phyloP scores from a whole-genome alignment of 2,329 filamentous ascomycete species.

The Fusarium marasasianum region DNA sequence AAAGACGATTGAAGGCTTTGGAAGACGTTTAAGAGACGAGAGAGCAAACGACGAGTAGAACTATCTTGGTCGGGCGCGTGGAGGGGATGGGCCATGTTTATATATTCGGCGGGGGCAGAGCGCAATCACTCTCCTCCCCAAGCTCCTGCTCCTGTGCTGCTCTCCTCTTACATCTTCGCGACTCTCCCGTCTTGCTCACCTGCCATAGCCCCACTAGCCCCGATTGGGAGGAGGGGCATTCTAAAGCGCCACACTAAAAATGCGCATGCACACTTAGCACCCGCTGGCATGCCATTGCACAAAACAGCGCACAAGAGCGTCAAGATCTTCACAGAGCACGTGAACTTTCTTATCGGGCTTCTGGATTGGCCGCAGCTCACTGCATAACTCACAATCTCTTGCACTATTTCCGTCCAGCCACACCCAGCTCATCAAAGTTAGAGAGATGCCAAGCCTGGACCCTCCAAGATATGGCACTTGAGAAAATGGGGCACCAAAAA shows the following conservation, averaged over 20 bases:
- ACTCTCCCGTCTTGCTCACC: constrained; percentile 35
- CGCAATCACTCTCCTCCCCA: constrained; percentile 60
- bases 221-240: constrained; percentile 37
- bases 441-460: constrained; percentile 37
- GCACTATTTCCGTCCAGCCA: constrained; percentile 42
- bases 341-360: not conserved
- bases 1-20: constrained; percentile 2
- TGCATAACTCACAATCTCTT: constrained; percentile 29
- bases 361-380: not conserved
- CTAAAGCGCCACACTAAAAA: constrained; percentile 40
- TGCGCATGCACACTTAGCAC: constrained; percentile 26
- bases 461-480: constrained; percentile 40
- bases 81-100: constrained; percentile 65
- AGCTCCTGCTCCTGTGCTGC: constrained; percentile 42
- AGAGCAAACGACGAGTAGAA: constrained; percentile 49
- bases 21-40: constrained; percentile 39
- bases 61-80: constrained; percentile 61
- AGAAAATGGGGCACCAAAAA: constrained; percentile 48
- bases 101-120: constrained; percentile 66
- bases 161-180: constrained; percentile 35
- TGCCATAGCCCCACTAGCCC: constrained; percentile 39
- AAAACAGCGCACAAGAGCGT: constrained; percentile 27
- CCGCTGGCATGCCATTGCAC: constrained; percentile 35
- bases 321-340: constrained; percentile 13
- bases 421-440: constrained; percentile 30